Evolutionary conservation across 257 asterid genomes (phyloP).

Genomic region (Solanum sparsipilum): DNA sequence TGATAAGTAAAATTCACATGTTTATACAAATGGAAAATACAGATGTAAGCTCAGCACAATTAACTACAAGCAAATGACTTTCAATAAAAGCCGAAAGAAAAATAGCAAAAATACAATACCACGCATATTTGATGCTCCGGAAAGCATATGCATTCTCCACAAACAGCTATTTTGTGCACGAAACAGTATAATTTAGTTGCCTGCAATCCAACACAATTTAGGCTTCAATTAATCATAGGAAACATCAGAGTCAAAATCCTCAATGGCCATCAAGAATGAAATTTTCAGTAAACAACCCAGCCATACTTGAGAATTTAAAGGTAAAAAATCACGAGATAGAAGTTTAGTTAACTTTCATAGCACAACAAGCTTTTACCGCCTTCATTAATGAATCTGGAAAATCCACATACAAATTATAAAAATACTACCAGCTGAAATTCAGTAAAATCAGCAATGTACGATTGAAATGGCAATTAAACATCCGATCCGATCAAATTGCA

Average conservation of each 20-base stretch:
- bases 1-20: background rate
- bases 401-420: background rate
- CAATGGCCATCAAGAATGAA: background rate
- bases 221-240: background rate
- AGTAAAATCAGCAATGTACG: background rate
- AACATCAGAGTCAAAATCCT: background rate
- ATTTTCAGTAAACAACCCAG: background rate
- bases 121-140: constrained; percentile 91
- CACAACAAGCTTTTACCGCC: background rate
- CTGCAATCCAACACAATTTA: constrained; percentile 28
- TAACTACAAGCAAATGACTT: background rate
- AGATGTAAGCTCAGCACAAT: background rate
- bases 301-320: background rate
- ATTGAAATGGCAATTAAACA: background rate
- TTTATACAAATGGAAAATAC: background rate
- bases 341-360: background rate
- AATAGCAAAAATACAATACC: constrained; percentile 39
- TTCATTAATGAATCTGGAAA: background rate
- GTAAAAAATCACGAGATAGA: background rate
- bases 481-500: background rate
- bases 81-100: background rate
- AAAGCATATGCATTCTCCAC: constrained; percentile 94
- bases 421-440: background rate
- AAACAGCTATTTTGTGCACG: constrained; percentile 95
- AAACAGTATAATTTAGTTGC: constrained; percentile 95